Percentiles rank a stretch among this genome's conserved stretches.
Evolutionary conservation across 345 rosid genomes (phyloP).

Genomic region (Tarenaya hassleriana): DNA sequence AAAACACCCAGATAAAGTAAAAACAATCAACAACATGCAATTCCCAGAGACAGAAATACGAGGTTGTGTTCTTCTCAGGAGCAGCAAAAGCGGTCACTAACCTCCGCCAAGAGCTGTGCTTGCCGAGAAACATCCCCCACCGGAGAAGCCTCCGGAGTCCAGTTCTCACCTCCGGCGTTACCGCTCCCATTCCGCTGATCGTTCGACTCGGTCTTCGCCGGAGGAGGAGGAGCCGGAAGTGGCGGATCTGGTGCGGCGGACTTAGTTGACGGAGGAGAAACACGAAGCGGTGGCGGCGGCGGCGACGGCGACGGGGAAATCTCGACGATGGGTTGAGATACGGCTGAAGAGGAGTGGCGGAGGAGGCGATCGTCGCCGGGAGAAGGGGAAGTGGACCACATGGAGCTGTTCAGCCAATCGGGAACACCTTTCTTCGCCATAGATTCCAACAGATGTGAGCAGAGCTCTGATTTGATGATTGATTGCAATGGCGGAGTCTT

Average conservation of each 20-base stretch:
- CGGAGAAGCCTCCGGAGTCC: constrained; percentile 28
- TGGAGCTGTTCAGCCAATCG: constrained; percentile 95
- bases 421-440: constrained; percentile 88
- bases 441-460: constrained; percentile 6
- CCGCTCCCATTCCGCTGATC: constrained; percentile 24
- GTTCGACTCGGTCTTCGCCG: constrained; percentile 39
- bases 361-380: constrained; percentile 37
- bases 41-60: neutral
- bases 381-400: constrained; percentile 78
- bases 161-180: constrained; percentile 29
- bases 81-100: neutral
- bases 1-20: constrained; percentile 1
- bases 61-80: too few species aligned
- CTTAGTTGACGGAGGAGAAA: constrained; percentile 36
- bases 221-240: constrained; percentile 23
- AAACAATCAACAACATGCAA: constrained; percentile 3
- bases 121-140: constrained; percentile 68
- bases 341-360: constrained; percentile 25
- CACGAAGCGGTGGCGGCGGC: constrained; percentile 34
- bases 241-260: constrained; percentile 29
- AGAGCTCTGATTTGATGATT: too few species aligned
- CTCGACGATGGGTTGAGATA: constrained; percentile 26
- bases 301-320: constrained; percentile 24
- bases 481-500: neutral
- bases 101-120: constrained; percentile 80